Conservation (phyloP, 2,329 filamentous ascomycete genomes). For the Clonostachys byssicola region DNA sequence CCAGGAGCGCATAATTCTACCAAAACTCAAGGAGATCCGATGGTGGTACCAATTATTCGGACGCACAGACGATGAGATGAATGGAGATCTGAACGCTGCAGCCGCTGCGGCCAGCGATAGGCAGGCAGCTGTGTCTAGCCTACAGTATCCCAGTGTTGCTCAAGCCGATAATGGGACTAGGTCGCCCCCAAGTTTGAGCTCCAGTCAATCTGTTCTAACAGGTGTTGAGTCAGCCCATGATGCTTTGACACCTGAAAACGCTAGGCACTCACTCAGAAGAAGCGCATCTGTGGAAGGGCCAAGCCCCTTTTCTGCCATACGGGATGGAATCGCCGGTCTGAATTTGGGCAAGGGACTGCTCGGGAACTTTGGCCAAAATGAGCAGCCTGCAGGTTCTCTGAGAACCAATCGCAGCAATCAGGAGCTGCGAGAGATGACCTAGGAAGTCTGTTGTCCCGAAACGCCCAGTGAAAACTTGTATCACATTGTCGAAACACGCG, state of each 20-base stretch:
- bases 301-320: constrained; percentile 33
- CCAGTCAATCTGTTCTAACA: constrained; percentile 49
- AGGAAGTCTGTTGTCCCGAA: constrained; percentile 31
- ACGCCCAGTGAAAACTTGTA: constrained; percentile 17
- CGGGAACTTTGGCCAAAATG: constrained; percentile 17
- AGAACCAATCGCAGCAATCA: constrained; percentile 24
- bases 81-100: constrained; percentile 56
- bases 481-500: constrained; percentile 19
- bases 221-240: constrained; percentile 56
- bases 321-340: constrained; percentile 42
- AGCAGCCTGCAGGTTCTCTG: constrained; percentile 10
- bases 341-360: constrained; percentile 43
- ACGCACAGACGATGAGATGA: constrained; percentile 89
- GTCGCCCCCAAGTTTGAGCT: constrained; percentile 26
- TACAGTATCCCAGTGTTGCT: constrained; percentile 5
- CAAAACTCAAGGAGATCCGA: constrained; percentile 69
- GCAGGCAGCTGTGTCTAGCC: constrained; percentile 25
- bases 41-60: constrained; percentile 95
- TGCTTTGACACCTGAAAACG: constrained; percentile 35
- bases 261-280: constrained; percentile 30
- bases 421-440: constrained; percentile 41
- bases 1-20: constrained; percentile 80
- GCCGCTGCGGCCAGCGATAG: constrained; percentile 42
- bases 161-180: constrained; percentile 20
- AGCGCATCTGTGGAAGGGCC: constrained; percentile 38